Base-by-base conservation (phyloP, 306 rosid genomes). In the Herpetospermum pedunculosum region DNA sequence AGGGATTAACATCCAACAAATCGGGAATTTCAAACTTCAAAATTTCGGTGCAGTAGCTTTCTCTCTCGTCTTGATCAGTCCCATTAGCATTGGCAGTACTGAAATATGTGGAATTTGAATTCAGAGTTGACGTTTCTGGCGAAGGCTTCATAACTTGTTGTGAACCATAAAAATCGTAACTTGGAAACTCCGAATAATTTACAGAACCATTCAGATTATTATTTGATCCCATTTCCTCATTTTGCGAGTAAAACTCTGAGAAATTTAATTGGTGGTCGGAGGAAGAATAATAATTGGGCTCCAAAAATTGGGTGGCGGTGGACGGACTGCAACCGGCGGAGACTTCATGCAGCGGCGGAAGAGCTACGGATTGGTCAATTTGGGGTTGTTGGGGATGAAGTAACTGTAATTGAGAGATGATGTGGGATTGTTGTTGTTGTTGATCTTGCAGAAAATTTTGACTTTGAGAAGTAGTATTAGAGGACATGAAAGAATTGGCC, bases 221-320 rank as follows among this genome's bases (percentile, higher is more conserved):
- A 13, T 23, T 67, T 25, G 73, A 67, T 12, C 34, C 10, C 5
- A 23, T 43, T 26, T 69, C 29, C 6, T 35, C n/a, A 8, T 77
- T 81, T 55, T 81, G 85, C 69, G 80, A 77, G 72, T 54, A 49
- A 41, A 79, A 80, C 60, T 82, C 73, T 18, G 55, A 63, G 72
- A 89, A 73, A 50, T 70, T 78, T 55, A 26, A 26, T 76, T 79
- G 26, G 85, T 55, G 8, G 78, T 80, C 69, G 49, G 49, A 18
- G 53, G 53, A 44, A 43, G 3, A 77, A 54, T 38, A 18, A 44
- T 44, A 44, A 6, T 77, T 80, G 41, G 75, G n/a, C 62, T 84
- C 73, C 60, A 75, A 75, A 80, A 47, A n/a, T n/a, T n/a, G n/a
- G 30, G 41, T 50, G 58, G 77, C 14, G 37, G 43, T 79, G 30